phyloP scores from a whole-genome alignment of 106 monocot species.

The Allium cepa region DNA sequence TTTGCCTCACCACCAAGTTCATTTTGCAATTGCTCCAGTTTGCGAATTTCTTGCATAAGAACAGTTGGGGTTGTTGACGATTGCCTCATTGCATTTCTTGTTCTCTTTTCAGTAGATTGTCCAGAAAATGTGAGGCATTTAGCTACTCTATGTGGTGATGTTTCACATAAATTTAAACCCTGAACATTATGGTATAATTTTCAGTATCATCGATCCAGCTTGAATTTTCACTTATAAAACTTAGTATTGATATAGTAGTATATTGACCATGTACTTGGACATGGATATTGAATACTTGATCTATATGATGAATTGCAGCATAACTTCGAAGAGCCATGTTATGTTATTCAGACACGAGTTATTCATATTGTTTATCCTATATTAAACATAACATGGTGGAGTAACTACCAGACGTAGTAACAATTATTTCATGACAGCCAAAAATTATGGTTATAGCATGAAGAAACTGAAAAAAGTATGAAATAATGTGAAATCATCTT shows the following conservation, averaged over 20 bases:
- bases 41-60: constrained; percentile 86
- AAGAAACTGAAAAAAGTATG: neutral
- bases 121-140: constrained; percentile 79
- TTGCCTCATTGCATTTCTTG: constrained; percentile 61
- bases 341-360: too few relatives aligned
- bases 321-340: too few relatives aligned
- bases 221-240: too few relatives aligned
- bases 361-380: too few relatives aligned
- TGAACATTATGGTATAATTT: neutral
- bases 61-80: constrained; percentile 82
- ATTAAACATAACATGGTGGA: too few relatives aligned
- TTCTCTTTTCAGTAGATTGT: constrained; percentile 15
- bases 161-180: neutral
- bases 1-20: constrained; percentile 91
- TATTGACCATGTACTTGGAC: too few relatives aligned
- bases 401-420: too few relatives aligned
- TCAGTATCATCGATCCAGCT: too few relatives aligned
- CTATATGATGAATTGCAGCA: too few relatives aligned
- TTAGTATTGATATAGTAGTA: neutral
- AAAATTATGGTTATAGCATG: too few relatives aligned
- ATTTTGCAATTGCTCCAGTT: constrained; percentile 81
- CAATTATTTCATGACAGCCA: too few relatives aligned
- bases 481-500: neutral
- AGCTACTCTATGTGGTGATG: constrained; percentile 34
- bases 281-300: too few relatives aligned